Base-by-base conservation (phyloP, 163 green algal genomes). In the Chlamydomonas reinhardtii region DNA sequence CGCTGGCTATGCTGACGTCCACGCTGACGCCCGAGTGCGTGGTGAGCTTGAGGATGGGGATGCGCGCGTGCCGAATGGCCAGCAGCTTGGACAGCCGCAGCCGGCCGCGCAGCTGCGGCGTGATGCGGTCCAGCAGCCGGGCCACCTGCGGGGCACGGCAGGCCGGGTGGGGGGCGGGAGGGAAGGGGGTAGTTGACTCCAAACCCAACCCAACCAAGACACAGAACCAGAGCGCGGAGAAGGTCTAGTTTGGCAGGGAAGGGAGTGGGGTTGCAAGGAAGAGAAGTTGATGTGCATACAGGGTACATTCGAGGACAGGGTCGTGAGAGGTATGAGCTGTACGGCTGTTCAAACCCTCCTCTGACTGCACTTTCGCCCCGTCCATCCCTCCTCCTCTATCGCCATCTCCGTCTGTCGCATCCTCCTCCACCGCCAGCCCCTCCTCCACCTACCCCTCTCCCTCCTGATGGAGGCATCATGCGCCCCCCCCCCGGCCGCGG, bases 21-120 rank as follows among this genome's bases (percentile, higher is more conserved):
- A 91, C 81, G 17, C 17, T 70, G 16, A 86, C n/a, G 71, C 71
- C 71, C 4, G 25, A 2, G 4, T 22, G 11, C n/a, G 66, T 37
- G n/a, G 66, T 66, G 59, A 81, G 32, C 81, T 87, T 87, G 35
- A 81, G 32, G 71, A 85, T 72, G 48, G 79, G 79, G 52, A 85
- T 70, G 29, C 79, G 68, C 9, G 68, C 62, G 69, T 85, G 68
- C 25, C 69, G 68, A 0, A 85, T 62, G 31, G 68, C 9, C 19
- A 78, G n/a, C 22, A 77, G 69, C 68, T 72, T 72, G 32, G 32
- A n/a, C 15, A 78, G 43, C 0, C 34, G 68, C 72, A 82, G 71
- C 15, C 59, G 24, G 31, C 16, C 31, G 43, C 82, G 82, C 72
- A 87, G 39, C 56, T 82, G 59, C 29, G 71, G 82, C 4, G 37